Evolutionary conservation across 441 rosid genomes (phyloP), one percentile per base, ranked within the genome.

Genomic region (Biscutella laevigata): DNA sequence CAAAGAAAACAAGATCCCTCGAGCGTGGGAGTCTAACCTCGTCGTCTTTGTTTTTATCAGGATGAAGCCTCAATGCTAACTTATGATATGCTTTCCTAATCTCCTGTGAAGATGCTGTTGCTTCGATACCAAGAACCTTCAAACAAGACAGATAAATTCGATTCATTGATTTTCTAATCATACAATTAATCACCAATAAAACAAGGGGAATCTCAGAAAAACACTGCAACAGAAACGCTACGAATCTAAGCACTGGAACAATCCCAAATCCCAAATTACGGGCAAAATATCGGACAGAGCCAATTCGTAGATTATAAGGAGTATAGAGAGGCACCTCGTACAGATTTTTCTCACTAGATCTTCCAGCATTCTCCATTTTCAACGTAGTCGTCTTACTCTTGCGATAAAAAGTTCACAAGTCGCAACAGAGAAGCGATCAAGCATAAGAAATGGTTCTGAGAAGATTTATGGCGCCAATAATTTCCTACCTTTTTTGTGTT

Each of bases 41-140:
- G 57, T 92, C 92, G 27, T 78, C 94, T 7, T 87, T 86, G 70
- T 88, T 91, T 66, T 91, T 91, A 66, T 91, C 98, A 25, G 91
- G 98, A 58, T 88, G 99, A 46, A 92, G 84, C 63, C 77, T 68
- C 73, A 88, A 57, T 11, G 97, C 97, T 70, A 88, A 65, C 72
- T 84, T 92, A 66, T 92, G 65, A 58, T 88, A 88, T 3, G 99
- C 88, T 69, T 80, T 88, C 81, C 80, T 84, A 46, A 92, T 92
- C 64, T 88, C 90, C 17, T 86, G 88, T 32, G 75, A 77, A 39
- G 95, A 69, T 53, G 99, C 94, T 11, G 80, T 70, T 62, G 61
- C 66, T 70, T 68, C 85, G 6, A 86, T 86, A 37, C 95, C 95
- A 54, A 92, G 83, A 68, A 88, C 74, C 99, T 92, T 61, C 51